Evolutionary conservation across 2,329 filamentous ascomycete species (phyloP), one percentile per base, ranked within the genome.

Genomic region (Arthrobotrys sinensis): DNA sequence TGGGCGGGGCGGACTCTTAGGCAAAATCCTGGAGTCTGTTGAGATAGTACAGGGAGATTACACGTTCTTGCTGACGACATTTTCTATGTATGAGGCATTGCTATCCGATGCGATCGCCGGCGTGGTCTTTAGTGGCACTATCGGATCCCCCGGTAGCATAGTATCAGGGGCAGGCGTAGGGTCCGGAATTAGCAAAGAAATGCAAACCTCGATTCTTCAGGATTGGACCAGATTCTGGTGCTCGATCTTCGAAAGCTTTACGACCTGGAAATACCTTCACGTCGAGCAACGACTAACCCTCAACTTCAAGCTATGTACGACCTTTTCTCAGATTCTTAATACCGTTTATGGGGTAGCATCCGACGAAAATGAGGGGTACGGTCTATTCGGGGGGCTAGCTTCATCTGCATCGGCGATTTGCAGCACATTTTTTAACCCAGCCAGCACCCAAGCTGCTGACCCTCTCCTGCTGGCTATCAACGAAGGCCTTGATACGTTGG

Each of bases 171-270:
- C 70, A 16, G 65, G 55, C 8, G 79, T 77, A 24, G 68, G 77
- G 11, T 80, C 79, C n/a, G 81, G 81, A 12, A 80, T 82, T 28
- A 82, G 80, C 64, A 68, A 78, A 19, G 71, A 76, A 14, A 81
- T 82, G 46, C 81, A 82, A 65, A 80, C 76, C 19, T 80, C 81
- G 16, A 82, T 81, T 34, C 64, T 82, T 19, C 72, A 77, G 36
- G 80, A 80, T 32, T 82, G 80, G 92, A 96, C 80, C 91, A 93
- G 82, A 88, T 92, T 45, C 88, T 97, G 81, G 80, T 88, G 96
- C 24, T 94, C 97, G 82, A 89, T 96, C 5, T 91, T 96, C 81
- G 94, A 97, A 85, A 96, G 92, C 83, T 92, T 92, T 43, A 89
- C 90, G 34, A 93, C 91, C 4, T 99, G 95, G 96, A 91, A 91